phyloP scores from a whole-genome alignment of 1,284 basidiomycete species.

The Cerrena zonata region DNA sequence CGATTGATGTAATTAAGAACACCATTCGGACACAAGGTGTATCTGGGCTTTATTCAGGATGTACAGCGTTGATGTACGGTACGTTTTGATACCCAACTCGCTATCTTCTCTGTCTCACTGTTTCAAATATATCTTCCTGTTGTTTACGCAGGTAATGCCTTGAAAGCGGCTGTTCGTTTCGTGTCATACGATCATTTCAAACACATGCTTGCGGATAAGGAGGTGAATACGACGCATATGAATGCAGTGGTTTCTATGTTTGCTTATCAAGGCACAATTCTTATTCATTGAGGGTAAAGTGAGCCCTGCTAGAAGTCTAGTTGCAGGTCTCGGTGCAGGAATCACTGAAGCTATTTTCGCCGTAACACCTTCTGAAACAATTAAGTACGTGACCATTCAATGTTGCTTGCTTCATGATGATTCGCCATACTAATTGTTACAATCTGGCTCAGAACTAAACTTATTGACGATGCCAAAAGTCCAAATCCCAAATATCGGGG shows the following conservation, averaged over 20 bases:
- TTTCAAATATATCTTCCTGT: not conserved
- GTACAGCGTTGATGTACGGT: slow-evolving; percentile 81
- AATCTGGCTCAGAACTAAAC: slow-evolving; percentile 73
- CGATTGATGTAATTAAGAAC: slow-evolving; percentile 61
- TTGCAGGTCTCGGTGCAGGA: slow-evolving; percentile 91
- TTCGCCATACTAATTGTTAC: not conserved
- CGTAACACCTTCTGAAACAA: slow-evolving; percentile 95
- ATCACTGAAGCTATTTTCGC: slow-evolving; percentile 92
- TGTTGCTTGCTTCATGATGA: not conserved
- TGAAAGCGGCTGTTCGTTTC: slow-evolving; percentile 92
- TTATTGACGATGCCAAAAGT: slow-evolving; percentile 90
- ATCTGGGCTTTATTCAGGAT: slow-evolving; percentile 79
- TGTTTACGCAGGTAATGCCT: slow-evolving; percentile 49
- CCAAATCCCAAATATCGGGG: slow-evolving; percentile 82
- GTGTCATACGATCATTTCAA: slow-evolving; percentile 95
- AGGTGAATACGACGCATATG: slow-evolving; percentile 46
- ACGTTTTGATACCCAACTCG: too few relatives aligned
- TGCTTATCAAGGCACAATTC: not conserved
- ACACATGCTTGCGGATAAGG: slow-evolving; percentile 69
- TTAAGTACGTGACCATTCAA: slow-evolving; percentile 65
- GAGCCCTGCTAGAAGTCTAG: slow-evolving; percentile 74
- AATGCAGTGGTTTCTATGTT: not conserved
- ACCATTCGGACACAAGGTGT: slow-evolving; percentile 73
- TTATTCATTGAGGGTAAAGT: slow-evolving; percentile 73
- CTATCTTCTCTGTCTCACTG: not conserved